A percentile compares a stretch with the other conserved stretches of the same genome.
phyloP scores from a whole-genome alignment of 805 yeast genomes.

The Kazachstania viticola region DNA sequence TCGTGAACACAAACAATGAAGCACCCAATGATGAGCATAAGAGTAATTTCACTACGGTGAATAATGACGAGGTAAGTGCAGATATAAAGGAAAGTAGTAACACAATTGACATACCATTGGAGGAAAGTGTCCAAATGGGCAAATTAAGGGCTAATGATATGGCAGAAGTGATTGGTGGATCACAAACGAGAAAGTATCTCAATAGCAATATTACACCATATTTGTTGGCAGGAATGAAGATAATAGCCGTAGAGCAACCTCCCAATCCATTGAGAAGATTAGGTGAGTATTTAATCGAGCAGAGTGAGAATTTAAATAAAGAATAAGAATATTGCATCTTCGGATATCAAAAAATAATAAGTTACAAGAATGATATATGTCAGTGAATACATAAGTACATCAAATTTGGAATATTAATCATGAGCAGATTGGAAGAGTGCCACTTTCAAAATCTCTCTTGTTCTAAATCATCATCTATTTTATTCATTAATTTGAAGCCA shows the following conservation, averaged over 20 bases:
- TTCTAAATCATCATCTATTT: conserved; percentile 33
- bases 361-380: not conserved
- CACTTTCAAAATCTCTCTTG: conserved; percentile 34
- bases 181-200: conserved; percentile 57
- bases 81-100: too few species aligned
- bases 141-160: too few species aligned
- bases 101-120: too few species aligned
- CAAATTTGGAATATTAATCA: too few species aligned
- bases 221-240: conserved; percentile 50
- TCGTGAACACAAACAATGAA: too few species aligned
- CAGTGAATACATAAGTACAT: not conserved
- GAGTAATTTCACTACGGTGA: too few species aligned
- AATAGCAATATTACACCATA: conserved; percentile 54
- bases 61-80: too few species aligned
- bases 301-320: conserved; percentile 17
- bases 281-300: conserved; percentile 42
- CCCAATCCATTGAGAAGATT: conserved; percentile 41
- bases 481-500: conserved; percentile 54
- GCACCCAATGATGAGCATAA: too few species aligned
- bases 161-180: conserved; percentile 54
- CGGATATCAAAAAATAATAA: too few species aligned
- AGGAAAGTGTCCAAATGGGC: too few species aligned
- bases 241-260: conserved; percentile 40
- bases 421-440: too few species aligned
- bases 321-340: not conserved